phyloP scores from a whole-genome alignment of 1,284 basidiomycete genomes.

The Malassezia sympodialis region DNA sequence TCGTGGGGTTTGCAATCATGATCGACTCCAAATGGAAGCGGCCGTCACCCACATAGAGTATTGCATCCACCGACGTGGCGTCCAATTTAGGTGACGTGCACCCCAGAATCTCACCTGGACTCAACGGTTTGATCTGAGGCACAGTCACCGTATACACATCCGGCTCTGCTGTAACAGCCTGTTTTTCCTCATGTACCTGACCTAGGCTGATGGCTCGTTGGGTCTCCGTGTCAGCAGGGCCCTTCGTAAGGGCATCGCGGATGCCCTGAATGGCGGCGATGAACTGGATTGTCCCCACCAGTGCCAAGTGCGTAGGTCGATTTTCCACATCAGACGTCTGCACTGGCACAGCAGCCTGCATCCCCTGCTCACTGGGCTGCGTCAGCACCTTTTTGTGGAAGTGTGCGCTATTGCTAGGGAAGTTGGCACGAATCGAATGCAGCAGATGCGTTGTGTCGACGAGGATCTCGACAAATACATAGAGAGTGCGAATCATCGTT shows the following conservation, averaged over 20 bases:
- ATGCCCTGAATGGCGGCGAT: conserved; percentile 42
- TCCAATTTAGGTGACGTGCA: conserved; percentile 77
- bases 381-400: conserved; percentile 51
- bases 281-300: conserved; percentile 47
- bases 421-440: conserved; percentile 77
- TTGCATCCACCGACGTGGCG: conserved; percentile 32
- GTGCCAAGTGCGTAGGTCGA: conserved; percentile 30
- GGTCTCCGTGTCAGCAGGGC: not conserved
- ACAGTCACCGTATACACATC: conserved; percentile 51
- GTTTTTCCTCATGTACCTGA: not conserved
- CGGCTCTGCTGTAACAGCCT: not conserved
- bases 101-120: conserved; percentile 90
- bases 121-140: conserved; percentile 83
- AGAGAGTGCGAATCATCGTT: conserved; percentile 87
- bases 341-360: not conserved
- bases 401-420: conserved; percentile 63
- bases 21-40: conserved; percentile 96
- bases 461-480: conserved; percentile 93
- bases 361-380: conserved; percentile 1
- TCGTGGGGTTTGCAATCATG: conserved; percentile 95
- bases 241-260: conserved; percentile 28
- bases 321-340: not conserved
- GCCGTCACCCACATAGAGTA: conserved; percentile 81
- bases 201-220: not conserved
- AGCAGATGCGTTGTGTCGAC: conserved; percentile 77